Evolutionary conservation across 106 monocot species (phyloP).

Genomic region (Ottelia alismoides): DNA sequence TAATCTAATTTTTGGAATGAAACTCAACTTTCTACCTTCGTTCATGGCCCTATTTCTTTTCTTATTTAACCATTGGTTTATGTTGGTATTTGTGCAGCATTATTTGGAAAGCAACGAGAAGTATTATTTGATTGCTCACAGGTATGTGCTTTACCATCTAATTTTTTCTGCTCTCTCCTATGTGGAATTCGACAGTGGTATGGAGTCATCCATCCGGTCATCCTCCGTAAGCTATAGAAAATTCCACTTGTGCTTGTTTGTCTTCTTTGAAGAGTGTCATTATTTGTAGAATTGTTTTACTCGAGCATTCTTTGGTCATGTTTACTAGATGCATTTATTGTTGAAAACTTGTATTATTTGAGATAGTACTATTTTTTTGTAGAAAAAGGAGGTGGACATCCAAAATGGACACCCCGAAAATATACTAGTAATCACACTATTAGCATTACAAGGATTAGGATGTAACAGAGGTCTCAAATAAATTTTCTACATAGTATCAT

Average conservation of each 20-base stretch:
- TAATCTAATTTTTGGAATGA: background rate
- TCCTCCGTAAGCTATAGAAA: background rate
- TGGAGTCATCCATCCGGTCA: background rate
- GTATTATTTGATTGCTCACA: constrained; percentile 93
- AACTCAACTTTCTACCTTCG: background rate
- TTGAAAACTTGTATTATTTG: too few species aligned
- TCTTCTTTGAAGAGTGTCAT: background rate
- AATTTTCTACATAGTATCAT: too few species aligned
- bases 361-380: too few species aligned
- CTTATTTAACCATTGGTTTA: background rate
- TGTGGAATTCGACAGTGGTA: background rate
- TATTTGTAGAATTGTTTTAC: background rate
- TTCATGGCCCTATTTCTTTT: background rate
- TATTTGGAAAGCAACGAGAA: constrained; percentile 99
- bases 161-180: too few species aligned
- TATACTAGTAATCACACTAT: too few species aligned
- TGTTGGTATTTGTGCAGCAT: constrained; percentile 43
- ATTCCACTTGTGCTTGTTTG: too few species aligned
- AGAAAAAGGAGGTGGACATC: too few species aligned
- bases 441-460: too few species aligned
- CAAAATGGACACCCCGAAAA: too few species aligned
- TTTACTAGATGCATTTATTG: too few species aligned
- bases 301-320: too few species aligned
- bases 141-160: constrained; percentile 33
- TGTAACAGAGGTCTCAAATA: too few species aligned